Evolutionary conservation across 352 stramenopile genomes (phyloP).

Genomic region (Globisporangium radiosum): DNA sequence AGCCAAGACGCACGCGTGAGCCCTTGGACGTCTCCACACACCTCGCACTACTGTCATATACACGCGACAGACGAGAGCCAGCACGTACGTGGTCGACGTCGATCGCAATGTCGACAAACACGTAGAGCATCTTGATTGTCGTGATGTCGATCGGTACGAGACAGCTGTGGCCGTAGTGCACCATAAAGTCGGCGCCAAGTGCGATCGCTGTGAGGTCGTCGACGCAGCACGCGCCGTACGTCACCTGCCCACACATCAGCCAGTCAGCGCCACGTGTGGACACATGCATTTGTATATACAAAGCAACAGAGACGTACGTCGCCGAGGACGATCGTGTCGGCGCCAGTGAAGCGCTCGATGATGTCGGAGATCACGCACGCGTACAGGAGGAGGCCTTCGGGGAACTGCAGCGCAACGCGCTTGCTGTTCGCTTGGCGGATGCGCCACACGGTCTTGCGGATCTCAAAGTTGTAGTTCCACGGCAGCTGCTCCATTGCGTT

Average conservation of each 20-base stretch:
- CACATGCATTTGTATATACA: not conserved
- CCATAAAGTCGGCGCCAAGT: constrained; percentile 94
- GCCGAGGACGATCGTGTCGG: constrained; percentile 92
- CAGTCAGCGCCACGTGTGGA: not conserved
- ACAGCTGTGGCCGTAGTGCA: constrained; percentile 99
- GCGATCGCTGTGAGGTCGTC: constrained; percentile 96
- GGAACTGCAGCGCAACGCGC: constrained; percentile 97
- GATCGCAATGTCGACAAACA: constrained; percentile 99
- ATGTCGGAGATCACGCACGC: constrained; percentile 98
- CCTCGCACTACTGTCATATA: not conserved
- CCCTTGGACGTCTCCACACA: not conserved
- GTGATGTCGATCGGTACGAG: constrained; percentile 97
- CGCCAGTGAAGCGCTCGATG: constrained; percentile 92
- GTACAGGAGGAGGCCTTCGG: constrained; percentile 98
- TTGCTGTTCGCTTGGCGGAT: constrained; percentile 88
- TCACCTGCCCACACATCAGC: constrained; percentile 47
- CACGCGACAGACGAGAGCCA: not conserved
- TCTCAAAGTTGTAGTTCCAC: constrained; percentile 98
- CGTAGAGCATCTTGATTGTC: constrained; percentile 96
- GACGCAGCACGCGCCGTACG: constrained; percentile 99
- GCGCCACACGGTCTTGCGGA: constrained; percentile 97
- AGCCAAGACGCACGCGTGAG: too few relatives aligned
- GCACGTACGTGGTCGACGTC: constrained; percentile 91
- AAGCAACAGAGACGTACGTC: constrained; percentile 78
- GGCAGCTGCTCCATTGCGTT: constrained; percentile 93